Evolutionary conservation across 192 early-diverging fungal genomes (phyloP), one percentile per base, ranked within the genome.

Genomic region (Gamsiella multidivaricata): DNA sequence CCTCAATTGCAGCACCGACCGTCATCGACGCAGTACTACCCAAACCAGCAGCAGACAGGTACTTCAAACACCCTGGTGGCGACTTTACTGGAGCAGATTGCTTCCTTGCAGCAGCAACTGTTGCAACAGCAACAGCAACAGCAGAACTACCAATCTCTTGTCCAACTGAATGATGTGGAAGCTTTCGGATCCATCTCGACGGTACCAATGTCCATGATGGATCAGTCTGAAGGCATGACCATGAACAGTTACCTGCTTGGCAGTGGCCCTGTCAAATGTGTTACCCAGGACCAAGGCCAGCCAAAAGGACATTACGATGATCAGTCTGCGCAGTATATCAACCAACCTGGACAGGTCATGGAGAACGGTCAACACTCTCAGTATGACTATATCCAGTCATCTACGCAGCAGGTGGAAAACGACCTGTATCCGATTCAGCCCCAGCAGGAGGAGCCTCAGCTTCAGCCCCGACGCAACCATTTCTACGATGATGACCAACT

Each of bases 71-170:
- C 39, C 46, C 31, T 78, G 25, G 74, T 78, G 20, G 74, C 65
- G 5, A 57, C 59, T 14, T 61, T 78, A 6, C 74, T 65, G 5
- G 61, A 78, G 22, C 74, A 78, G 54, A 78, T 78, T 41, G 74
- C 65, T n/a, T 63, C 74, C 1, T 53, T 78, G 37, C 62, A 57
- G 31, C 71, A 75, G 36, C 56, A 54, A 17, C 46, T 51, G 3
- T 29, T 50, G 32, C 70, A 65, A 14, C 70, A 62, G 14, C 52
- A 72, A 32, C 61, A 58, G 17, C 71, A 65, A 22, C 71, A 76
- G 28, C 64, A 65, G 14, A 28, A 55, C 3, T 65, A 76, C 22
- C 64, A 55, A 22, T 23, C 43, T 1, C 42, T 55, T 10, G 36
- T 54, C 36, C 58, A 54, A 12, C 12, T 34, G 32, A 55, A 33